These are phyloP conservation scores for Mentha longifolia DNA, from an alignment of 257 asterid species.

Conservation along the genomic window DNA sequence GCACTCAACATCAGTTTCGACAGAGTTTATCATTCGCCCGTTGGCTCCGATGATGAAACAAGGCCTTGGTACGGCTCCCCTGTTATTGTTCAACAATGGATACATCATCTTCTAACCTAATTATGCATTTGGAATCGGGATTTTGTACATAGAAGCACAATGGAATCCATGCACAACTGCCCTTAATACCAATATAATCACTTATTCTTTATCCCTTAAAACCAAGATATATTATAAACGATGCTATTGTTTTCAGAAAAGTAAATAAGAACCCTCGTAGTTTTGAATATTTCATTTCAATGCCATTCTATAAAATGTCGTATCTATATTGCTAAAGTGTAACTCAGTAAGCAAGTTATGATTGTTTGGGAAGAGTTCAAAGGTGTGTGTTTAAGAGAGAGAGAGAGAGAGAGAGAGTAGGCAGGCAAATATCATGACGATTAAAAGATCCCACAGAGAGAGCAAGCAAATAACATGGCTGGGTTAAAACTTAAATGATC, in stretches of 20 bases:
- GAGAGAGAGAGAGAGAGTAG: not conserved
- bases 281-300: too few species aligned
- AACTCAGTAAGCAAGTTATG: too few species aligned
- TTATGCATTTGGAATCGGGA: not conserved
- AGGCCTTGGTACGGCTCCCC: constrained; percentile 98
- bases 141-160: not conserved
- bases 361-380: too few species aligned
- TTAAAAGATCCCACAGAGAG: constrained; percentile 24
- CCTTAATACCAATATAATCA: not conserved
- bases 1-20: constrained; percentile 76
- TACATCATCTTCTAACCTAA: constrained; percentile 70
- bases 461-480: constrained; percentile 10
- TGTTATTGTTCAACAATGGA: constrained; percentile 78
- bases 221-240: not conserved
- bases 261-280: too few species aligned
- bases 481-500: constrained; percentile 28
- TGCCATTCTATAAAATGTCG: too few species aligned
- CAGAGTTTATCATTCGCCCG: constrained; percentile 87
- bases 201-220: constrained; percentile 4
- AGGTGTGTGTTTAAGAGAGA: too few species aligned
- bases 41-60: constrained; percentile 72
- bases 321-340: too few species aligned
- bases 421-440: constrained; percentile 16
- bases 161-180: constrained; percentile 9
- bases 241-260: too few species aligned